Conservation (phyloP, 176 grass and related monocot species). For the Avena atlantica region DNA sequence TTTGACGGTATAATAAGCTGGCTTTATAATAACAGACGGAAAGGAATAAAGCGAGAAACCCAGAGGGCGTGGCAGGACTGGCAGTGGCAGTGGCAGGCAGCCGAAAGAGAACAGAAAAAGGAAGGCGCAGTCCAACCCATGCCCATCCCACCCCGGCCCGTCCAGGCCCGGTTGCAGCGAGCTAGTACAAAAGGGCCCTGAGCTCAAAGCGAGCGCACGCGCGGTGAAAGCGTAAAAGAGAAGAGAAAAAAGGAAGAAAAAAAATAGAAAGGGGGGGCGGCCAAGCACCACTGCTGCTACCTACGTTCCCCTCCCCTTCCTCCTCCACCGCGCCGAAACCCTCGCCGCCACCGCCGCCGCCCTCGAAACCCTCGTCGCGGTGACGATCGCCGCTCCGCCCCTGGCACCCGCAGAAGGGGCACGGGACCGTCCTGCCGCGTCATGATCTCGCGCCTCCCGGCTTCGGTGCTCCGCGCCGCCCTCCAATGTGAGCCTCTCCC, state of each 20-base stretch:
- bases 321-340: constrained; percentile 37
- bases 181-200: constrained; percentile 30
- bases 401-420: background rate
- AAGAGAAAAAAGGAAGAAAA: background rate
- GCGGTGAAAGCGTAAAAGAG: constrained; percentile 42
- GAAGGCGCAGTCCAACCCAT: background rate
- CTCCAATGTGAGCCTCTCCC: constrained; percentile 31
- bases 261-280: background rate
- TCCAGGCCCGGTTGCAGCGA: constrained; percentile 7
- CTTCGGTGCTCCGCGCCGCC: constrained; percentile 10
- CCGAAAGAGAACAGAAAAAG: constrained; percentile 33
- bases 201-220: constrained; percentile 45
- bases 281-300: constrained; percentile 15
- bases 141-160: background rate
- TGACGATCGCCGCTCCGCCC: constrained; percentile 25
- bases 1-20: background rate
- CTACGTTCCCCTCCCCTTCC: background rate
- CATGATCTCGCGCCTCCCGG: constrained; percentile 23
- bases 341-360: constrained; percentile 47
- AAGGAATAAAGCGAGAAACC: constrained; percentile 11
- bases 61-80: constrained; percentile 29
- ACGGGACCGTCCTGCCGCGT: background rate
- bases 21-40: background rate
- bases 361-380: constrained; percentile 31
- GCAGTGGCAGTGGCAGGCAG: background rate